Percentiles rank a stretch among this genome's conserved stretches.
Conservation (phyloP, 768 basidiomycete genomes). For the Phaeotremella skinneri region DNA sequence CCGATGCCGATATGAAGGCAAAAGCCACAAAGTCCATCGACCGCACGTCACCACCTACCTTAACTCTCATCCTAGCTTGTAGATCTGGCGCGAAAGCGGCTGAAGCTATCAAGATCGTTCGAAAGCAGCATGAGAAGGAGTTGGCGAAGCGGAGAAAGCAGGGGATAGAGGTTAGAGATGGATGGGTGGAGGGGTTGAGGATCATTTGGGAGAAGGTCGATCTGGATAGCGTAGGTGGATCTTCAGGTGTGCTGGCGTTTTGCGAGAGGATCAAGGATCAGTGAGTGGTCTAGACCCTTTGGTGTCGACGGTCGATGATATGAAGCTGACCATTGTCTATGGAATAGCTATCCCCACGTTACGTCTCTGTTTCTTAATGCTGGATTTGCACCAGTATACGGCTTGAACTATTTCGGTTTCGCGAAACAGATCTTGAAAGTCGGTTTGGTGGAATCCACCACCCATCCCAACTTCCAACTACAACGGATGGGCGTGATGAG, state of each 20-base stretch:
- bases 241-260: constrained; percentile 42
- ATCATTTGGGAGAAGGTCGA: constrained; percentile 48
- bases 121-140: constrained; percentile 30
- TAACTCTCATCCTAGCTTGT: constrained; percentile 51
- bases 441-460: constrained; percentile 30
- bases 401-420: constrained; percentile 35
- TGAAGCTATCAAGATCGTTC: constrained; percentile 30
- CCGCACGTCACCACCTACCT: constrained; percentile 25
- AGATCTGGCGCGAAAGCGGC: constrained; percentile 39
- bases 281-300: constrained; percentile 26
- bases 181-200: constrained; percentile 44
- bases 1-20: background rate
- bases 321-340: background rate
- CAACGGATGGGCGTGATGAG: constrained; percentile 44
- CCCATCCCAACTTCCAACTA: constrained; percentile 40
- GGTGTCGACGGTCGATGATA: background rate
- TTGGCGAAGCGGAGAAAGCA: constrained; percentile 24
- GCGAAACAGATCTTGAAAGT: constrained; percentile 32
- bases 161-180: constrained; percentile 30
- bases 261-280: constrained; percentile 33
- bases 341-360: constrained; percentile 51
- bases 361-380: constrained; percentile 51
- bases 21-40: constrained; percentile 6
- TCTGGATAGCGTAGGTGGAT: constrained; percentile 38
- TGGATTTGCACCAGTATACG: constrained; percentile 28